These are phyloP conservation scores for Sphaceloma murrayae DNA, from an alignment of 2,329 filamentous ascomycete genomes.

Conservation along the genomic window DNA sequence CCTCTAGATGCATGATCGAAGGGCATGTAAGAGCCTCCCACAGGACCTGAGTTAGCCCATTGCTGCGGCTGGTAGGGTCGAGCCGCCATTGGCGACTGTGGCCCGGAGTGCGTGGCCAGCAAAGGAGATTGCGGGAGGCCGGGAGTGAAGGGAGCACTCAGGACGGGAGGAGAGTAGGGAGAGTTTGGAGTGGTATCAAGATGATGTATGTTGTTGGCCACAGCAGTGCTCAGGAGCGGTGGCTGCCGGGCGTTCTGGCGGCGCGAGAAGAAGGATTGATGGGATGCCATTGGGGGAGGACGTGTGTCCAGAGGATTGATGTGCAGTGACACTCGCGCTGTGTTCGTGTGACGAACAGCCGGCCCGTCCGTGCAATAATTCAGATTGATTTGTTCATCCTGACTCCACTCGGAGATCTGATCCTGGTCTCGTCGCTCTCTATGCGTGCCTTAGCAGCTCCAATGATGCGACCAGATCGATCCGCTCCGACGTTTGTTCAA, in stretches of 20 bases:
- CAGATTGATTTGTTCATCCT: constrained; percentile 3
- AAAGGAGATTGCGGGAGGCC: constrained; percentile 26
- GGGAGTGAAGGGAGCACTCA: constrained; percentile 24
- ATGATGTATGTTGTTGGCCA: constrained; percentile 26
- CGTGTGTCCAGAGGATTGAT: constrained; percentile 1
- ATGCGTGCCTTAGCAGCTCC: constrained; percentile 10
- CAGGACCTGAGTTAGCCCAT: constrained; percentile 35
- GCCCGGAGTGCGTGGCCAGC: constrained; percentile 23
- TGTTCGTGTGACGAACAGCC: constrained; percentile 13
- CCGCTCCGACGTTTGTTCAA: no score
- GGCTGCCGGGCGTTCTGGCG: constrained; percentile 31
- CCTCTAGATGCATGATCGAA: constrained; percentile 26
- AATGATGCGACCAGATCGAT: not conserved
- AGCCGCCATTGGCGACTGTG: constrained; percentile 22
- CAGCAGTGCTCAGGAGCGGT: constrained; percentile 32
- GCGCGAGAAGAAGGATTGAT: constrained; percentile 19
- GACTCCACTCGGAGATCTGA: constrained; percentile 1
- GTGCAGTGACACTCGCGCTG: constrained; percentile 5
- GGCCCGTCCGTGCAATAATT: constrained; percentile 9
- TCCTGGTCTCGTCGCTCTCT: constrained; percentile 5
- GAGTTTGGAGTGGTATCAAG: constrained; percentile 17
- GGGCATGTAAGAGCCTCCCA: constrained; percentile 31
- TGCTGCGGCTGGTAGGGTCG: constrained; percentile 41
- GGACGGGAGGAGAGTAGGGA: constrained; percentile 18
- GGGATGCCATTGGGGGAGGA: constrained; percentile 16